Base-by-base conservation (phyloP, 805 yeast genomes). In the Candida parachauliodes region DNA sequence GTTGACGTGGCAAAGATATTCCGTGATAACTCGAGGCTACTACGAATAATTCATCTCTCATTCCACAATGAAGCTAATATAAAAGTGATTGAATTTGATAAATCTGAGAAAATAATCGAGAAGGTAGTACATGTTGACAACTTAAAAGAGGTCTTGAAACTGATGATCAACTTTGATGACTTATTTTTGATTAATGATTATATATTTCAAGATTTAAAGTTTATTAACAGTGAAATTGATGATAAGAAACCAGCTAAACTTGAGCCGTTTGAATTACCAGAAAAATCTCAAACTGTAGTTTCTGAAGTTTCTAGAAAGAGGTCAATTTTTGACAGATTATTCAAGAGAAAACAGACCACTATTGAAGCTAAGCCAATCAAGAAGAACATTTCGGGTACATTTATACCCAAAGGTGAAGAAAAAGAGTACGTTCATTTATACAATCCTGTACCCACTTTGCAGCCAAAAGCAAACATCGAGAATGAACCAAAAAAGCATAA, bases 31-130 rank as follows among this genome's bases (percentile, higher is more conserved):
- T 48, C 50, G 27, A 52, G 60, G 11, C 53, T 79, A 14, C 67
- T 62, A 39, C 65, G 74, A 3, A 77, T 77, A 0, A 50, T 81
- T n/a, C 67, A 71, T 28, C 74, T 77, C 0, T 59, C 61, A 22
- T 65, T 72, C 30, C 43, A 58, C 7, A 65, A 63, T 17, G 69
- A 63, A 6, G 36, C 29, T 16, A 28, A 58, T 25, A 48, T n/a
- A n/a, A n/a, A n/a, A n/a, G n/a, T n/a, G n/a, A 21, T 21, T 8
- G 9, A 21, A 21, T 21, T 21, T 21, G 9, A 21, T 7, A 21
- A 21, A 21, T 7, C 9, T 21, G 24, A 21, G 10, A 7, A 21
- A 21, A 21, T 10, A 21, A 7, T 21, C 10, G 24, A 21, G 10
- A 21, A 7, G 7, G 10, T 21, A 21, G 9, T 8, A 10, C 9